Evolutionary conservation across 1,139 yeast species (phyloP).

Genomic region (Protomyces inouyei): DNA sequence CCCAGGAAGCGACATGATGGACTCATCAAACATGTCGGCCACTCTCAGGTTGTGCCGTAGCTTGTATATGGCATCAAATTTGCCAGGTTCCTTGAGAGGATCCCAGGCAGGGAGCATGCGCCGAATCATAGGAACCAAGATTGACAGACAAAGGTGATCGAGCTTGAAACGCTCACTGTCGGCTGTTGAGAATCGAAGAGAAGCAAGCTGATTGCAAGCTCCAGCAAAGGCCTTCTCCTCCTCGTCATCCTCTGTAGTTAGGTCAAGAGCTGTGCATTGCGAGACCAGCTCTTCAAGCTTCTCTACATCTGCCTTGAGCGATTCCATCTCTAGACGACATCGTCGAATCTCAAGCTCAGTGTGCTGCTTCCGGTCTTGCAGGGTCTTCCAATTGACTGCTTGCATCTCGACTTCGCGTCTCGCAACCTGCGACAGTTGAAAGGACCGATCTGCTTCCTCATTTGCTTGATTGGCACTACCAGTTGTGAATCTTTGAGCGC

Average conservation of each 20-base stretch:
- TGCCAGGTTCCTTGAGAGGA: constrained; percentile 39
- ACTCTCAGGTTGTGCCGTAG: constrained; percentile 6
- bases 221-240: background rate
- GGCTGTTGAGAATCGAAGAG: background rate
- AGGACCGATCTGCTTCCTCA: constrained; percentile 16
- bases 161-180: background rate
- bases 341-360: constrained; percentile 34
- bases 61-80: constrained; percentile 7
- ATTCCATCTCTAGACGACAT: constrained; percentile 33
- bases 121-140: constrained; percentile 37
- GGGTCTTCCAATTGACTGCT: constrained; percentile 36
- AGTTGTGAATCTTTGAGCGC: constrained; percentile 17
- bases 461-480: constrained; percentile 26
- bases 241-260: background rate
- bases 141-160: constrained; percentile 39
- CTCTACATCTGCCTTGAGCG: background rate
- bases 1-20: constrained; percentile 29
- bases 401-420: constrained; percentile 36
- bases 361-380: constrained; percentile 35
- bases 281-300: background rate
- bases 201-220: background rate
- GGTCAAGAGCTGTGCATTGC: background rate
- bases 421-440: constrained; percentile 35
- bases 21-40: background rate
- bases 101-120: constrained; percentile 41